Conservation (phyloP, 1,139 yeast species). For the Geotrichum klebahnii region DNA sequence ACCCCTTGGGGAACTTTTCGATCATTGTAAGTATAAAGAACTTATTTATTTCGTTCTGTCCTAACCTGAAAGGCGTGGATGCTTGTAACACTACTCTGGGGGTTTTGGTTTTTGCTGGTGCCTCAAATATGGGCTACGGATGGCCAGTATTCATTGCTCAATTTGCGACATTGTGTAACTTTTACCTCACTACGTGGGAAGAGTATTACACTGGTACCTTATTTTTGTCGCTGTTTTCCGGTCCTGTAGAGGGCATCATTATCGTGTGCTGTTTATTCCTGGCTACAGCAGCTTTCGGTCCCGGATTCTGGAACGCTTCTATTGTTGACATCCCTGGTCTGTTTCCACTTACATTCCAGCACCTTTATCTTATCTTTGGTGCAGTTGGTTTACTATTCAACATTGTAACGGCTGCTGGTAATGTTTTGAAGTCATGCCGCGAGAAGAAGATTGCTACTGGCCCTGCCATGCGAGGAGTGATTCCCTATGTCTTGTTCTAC, state of each 20-base stretch:
- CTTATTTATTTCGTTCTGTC: too few species aligned
- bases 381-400: slow-evolving; percentile 61
- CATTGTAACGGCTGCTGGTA: slow-evolving; percentile 64
- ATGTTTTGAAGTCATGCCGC: slow-evolving; percentile 56
- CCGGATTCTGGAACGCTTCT: slow-evolving; percentile 57
- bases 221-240: slow-evolving; percentile 74
- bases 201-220: slow-evolving; percentile 87
- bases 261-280: slow-evolving; percentile 55
- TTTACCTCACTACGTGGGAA: slow-evolving; percentile 92
- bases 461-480: slow-evolving; percentile 57
- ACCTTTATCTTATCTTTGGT: slow-evolving; percentile 47
- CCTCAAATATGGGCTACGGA: slow-evolving; percentile 66
- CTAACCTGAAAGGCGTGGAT: too few species aligned
- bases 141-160: slow-evolving; percentile 62
- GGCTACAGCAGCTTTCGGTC: slow-evolving; percentile 66
- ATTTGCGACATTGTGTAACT: slow-evolving; percentile 70
- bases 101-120: slow-evolving; percentile 65
- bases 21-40: too few species aligned
- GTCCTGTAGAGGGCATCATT: slow-evolving; percentile 92
- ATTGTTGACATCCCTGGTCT: slow-evolving; percentile 23
- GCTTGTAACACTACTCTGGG: slow-evolving; percentile 86
- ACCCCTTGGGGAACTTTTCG: slow-evolving; percentile 90
- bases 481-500: slow-evolving; percentile 70
- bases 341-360: slow-evolving; percentile 12
- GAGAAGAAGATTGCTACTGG: slow-evolving; percentile 34